Base-by-base conservation (phyloP, 768 basidiomycete genomes). In the Termitomyces sp. region DNA sequence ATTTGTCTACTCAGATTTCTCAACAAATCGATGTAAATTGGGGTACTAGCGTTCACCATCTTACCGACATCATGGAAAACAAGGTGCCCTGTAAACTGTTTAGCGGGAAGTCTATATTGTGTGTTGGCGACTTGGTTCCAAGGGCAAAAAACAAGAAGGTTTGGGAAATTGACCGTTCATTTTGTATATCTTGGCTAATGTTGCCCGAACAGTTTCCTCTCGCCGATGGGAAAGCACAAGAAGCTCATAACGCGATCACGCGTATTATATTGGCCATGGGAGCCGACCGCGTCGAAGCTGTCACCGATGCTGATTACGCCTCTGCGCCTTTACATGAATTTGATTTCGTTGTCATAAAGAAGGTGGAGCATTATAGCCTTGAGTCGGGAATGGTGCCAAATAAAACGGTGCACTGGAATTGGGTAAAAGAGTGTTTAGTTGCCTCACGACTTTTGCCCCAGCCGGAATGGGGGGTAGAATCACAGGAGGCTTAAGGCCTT, bases 261-360 rank as follows among this genome's bases (percentile, higher is more conserved):
- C 82, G 81, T 48, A 88, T 94, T 56, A 78, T 92, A 33, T 68
- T 91, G 40, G 81, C 82, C 29, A 90, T 94, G 84, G 91, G 92
- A 0, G 90, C 93, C 0, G 69, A 71, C 7, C 73, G 70, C 12
- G 86, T 95, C 43, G 88, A 91, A 66, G 83, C 84, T 2, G 79
- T 85, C 27, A 67, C 72, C 7, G 78, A 83, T n/a, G 29, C 69
- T 9, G 74, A 70, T 53, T 66, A 71, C 56, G 78, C 82, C 3
- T 73, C 72, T 1, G 56, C 57, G 29, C 65, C 70, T 41, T 22
- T 73, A 61, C 13, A 54, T 20, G 27, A 66, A 7, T 91, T 83
- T 66, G 79, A 88, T 63, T 85, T 84, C 56, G 68, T 91, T 38
- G 74, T 94, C 50, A 76, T 85, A 56, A 80, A 82, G 58, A 82